Base-by-base conservation (phyloP, 495 filamentous ascomycete species). In the Evansstolkia leycettana region DNA sequence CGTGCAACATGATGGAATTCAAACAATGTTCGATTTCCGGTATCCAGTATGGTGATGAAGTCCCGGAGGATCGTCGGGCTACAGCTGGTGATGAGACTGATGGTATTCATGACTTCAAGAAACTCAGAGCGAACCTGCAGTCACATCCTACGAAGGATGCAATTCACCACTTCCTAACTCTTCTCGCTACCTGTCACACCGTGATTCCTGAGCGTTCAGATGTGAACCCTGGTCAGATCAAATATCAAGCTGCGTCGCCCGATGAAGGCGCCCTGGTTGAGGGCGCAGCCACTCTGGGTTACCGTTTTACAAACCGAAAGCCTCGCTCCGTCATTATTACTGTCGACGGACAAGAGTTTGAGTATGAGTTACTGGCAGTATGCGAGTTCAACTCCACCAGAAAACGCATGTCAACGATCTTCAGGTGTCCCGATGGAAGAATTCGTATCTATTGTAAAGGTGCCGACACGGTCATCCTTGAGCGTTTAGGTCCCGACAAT, bases 1-100 rank as follows among this genome's bases (percentile, higher is more conserved):
- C 92, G 17, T 93, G 88, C 62, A 99, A 99, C 56, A 77, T 82
- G 73, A 99, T 99, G 92, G 92, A 96, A 57, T 99, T 95, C 56
- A 86, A 84, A 55, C 84, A 94, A 55, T 90, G 82, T 44, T 80
- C 82, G 2, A 95, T 99, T 48, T 82, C 74, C 12, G 92, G 92
- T 17, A 78, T 96, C 38, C 86, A 92, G 57, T 99, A 99, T 50
- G 82, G 82, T 7, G 87, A 90, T 37, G 87, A 90, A 32, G 78
- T 95, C 16, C 78, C 92, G 0, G 92, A 99, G 52, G 92, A 99
- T 50, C 77, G 84, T 32, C 72, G 84, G 40, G 81, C 87, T 3
- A 82, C 76, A 3, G 66, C 72, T 2, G 72, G 84, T 40, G 85
- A 88, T 48, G 61, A 72, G 12, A 84, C 86, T 48, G 65, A 78